phyloP scores from a whole-genome alignment of 148 eudicot species.

The Rhododendron ovatum region DNA sequence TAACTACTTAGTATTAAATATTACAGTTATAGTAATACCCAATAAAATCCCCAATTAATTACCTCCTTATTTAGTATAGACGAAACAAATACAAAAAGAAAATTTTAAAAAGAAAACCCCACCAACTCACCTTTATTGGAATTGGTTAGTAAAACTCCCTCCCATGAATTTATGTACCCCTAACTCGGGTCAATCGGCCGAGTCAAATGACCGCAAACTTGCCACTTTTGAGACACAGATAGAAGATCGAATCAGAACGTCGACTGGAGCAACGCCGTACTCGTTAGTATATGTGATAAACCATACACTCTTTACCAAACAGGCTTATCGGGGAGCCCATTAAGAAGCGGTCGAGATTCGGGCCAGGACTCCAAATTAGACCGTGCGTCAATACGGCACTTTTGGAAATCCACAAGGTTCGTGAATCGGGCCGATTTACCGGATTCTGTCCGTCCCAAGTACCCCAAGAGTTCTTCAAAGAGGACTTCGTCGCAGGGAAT shows the following conservation, averaged over 20 bases:
- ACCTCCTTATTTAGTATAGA: not conserved
- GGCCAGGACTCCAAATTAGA: constrained; percentile 28
- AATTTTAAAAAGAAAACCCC: not conserved
- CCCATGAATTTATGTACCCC: not conserved
- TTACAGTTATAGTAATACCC: not conserved
- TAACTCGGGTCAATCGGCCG: not conserved
- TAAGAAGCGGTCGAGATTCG: constrained; percentile 66
- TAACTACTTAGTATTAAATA: no score
- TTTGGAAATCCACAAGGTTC: constrained; percentile 57
- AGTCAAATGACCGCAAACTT: not conserved
- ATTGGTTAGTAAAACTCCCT: not conserved
- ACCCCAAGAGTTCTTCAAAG: constrained; percentile 67
- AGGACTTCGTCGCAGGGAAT: constrained; percentile 78
- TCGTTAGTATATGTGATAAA: no score
- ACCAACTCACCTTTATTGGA: not conserved
- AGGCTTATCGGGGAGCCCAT: constrained; percentile 30
- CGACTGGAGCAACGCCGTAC: no score
- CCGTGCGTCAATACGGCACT: constrained; percentile 41
- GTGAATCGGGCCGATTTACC: constrained; percentile 29
- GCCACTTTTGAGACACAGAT: no score
- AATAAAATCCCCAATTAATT: not conserved
- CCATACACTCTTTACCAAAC: constrained; percentile 30
- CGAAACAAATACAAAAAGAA: not conserved
- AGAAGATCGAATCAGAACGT: no score
- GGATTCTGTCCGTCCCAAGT: constrained; percentile 46